Base-by-base conservation (phyloP, 371 early-diverging fungal genomes). In the Actinomortierella wolfii region DNA sequence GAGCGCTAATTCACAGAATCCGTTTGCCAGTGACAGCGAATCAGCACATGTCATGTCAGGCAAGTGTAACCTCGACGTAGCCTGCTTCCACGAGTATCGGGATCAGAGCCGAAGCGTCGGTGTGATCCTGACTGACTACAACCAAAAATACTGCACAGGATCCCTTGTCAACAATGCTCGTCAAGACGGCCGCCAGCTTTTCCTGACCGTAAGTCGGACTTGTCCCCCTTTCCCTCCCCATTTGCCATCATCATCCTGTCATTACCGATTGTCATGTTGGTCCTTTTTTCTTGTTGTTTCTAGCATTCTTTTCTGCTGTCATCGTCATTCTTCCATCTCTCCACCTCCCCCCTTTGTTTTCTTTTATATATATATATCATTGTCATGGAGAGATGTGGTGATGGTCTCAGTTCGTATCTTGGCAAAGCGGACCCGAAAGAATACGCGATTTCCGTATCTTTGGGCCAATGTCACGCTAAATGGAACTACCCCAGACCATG, bases 91-190 rank as follows among this genome's bases (percentile, higher is more conserved):
- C 24, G 77, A 77, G 3, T 82, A 69, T 60, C 54, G 59, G 0
- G 66, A 81, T 20, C 81, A 78, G 58, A 68, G 75, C 18, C 64
- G 78, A 17, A 70, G 83, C 20, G 81, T 83, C 6, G 83, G 77
- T n/a, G 79, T 83, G 7, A 54, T 83, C 29, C 24, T 83, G 17
- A 78, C 83, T 2, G 67, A 79, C 25, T 69, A 73, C 29, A 81
- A 81, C 34, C 80, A 82, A 57, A 75, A 77, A 51, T 83, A 82
- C 49, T 83, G 83, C 54, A 69, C 79, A 13, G 83, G 83, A 7
- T 79, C 82, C 6, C 43, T 83, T 56, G 40, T 83, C 39, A 83
- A 83, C 57, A 83, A 83, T 62, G 71, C 54, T 1, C 68, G 64
- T 1, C 71, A 80, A 20, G 80, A 83, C 56, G 83, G 83, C 28